phyloP scores from a whole-genome alignment of 2,329 filamentous ascomycete species.

The Botrytis hyacinthi region DNA sequence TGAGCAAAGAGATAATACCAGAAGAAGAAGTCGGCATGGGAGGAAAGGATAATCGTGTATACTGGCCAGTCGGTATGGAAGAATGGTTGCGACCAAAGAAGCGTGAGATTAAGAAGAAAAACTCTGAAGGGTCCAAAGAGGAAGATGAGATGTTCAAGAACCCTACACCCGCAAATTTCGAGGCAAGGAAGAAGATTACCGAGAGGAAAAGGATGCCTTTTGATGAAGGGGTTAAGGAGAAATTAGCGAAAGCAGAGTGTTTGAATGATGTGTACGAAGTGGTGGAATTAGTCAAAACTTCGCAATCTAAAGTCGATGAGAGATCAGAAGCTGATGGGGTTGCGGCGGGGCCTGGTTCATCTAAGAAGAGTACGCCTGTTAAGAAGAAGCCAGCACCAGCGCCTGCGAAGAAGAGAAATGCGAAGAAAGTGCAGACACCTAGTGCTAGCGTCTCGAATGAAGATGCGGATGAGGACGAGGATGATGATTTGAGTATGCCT shows the following conservation, averaged over 20 bases:
- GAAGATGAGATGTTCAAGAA: constrained; percentile 39
- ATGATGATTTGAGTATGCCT: constrained; percentile 40
- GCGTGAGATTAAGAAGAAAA: constrained; percentile 56
- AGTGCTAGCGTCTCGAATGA: constrained; percentile 11
- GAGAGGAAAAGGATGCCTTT: constrained; percentile 28
- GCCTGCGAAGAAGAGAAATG: constrained; percentile 34
- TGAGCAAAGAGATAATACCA: constrained; percentile 42
- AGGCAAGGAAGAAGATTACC: constrained; percentile 30
- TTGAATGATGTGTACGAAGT: constrained; percentile 34
- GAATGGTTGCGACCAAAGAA: constrained; percentile 86
- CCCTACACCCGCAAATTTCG: constrained; percentile 36
- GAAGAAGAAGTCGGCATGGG: constrained; percentile 80
- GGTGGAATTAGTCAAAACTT: constrained; percentile 30
- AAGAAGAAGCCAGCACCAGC: constrained; percentile 35
- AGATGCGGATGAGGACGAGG: constrained; percentile 31
- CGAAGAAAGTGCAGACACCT: constrained; percentile 6
- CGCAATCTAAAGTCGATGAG: constrained; percentile 6
- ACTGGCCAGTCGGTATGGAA: constrained; percentile 88
- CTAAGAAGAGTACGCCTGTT: constrained; percentile 26
- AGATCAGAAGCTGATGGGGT: constrained; percentile 16
- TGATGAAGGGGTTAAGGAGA: constrained; percentile 28
- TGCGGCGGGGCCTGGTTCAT: constrained; percentile 13
- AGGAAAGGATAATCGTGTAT: constrained; percentile 75
- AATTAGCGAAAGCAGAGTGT: constrained; percentile 26
- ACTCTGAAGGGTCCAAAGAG: constrained; percentile 40